These are phyloP conservation scores for Hypoxylon sp. DNA, from an alignment of 2,329 filamentous ascomycete genomes.

Conservation along the genomic window DNA sequence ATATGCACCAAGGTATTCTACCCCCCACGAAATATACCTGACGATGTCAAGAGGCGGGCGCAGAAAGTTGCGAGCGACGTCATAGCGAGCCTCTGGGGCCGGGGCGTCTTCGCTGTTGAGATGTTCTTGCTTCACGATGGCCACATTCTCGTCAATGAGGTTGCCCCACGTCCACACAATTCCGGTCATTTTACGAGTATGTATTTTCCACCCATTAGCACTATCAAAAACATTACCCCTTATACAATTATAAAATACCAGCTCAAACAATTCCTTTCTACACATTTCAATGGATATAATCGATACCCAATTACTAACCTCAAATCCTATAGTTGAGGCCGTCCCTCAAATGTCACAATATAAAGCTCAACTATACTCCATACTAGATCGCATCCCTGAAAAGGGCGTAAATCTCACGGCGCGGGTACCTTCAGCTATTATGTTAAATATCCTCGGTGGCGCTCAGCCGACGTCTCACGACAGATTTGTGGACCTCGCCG, in stretches of 20 bases:
- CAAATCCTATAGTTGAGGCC: slow-evolving; percentile 74
- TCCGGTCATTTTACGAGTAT: slow-evolving; percentile 89
- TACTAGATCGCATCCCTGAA: slow-evolving; percentile 76
- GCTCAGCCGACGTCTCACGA: slow-evolving; percentile 74
- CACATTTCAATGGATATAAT: not conserved
- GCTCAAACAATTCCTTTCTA: not conserved
- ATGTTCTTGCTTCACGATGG: slow-evolving; percentile 88
- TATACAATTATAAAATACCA: not conserved
- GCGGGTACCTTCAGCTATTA: slow-evolving; percentile 75
- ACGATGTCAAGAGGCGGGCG: slow-evolving; percentile 73
- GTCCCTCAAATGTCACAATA: slow-evolving; percentile 90
- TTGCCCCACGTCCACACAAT: slow-evolving; percentile 73
- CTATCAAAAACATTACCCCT: not conserved
- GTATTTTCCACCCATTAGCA: slow-evolving; percentile 9
- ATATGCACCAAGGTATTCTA: slow-evolving; percentile 95
- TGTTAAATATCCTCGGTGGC: slow-evolving; percentile 86
- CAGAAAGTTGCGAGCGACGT: slow-evolving; percentile 84
- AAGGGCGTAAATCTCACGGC: slow-evolving; percentile 69
- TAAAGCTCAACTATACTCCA: slow-evolving; percentile 88
- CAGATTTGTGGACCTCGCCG: slow-evolving; percentile 63
- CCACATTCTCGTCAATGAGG: slow-evolving; percentile 83
- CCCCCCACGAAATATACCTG: slow-evolving; percentile 80
- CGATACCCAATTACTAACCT: slow-evolving; percentile 8
- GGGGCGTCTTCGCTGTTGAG: slow-evolving; percentile 96
- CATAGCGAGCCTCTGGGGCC: slow-evolving; percentile 83